Base-by-base conservation (phyloP, 495 filamentous ascomycete species). In the Aspergillus haitiensis region DNA sequence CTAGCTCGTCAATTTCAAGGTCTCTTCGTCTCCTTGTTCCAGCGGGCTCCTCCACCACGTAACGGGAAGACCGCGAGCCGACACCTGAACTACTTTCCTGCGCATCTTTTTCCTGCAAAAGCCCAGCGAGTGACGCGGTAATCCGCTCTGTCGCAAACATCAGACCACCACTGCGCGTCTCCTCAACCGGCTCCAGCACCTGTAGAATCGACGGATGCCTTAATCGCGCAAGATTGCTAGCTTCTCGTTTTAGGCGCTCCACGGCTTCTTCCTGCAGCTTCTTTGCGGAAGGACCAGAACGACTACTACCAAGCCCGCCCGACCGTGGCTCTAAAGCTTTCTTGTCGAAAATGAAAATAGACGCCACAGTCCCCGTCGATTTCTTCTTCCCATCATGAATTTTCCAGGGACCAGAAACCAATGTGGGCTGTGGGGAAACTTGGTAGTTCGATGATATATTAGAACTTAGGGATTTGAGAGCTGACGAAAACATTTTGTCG, bases 381-480 rank as follows among this genome's bases (percentile, higher is more conserved):
- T 97, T 97, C 73, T 96, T 96, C 80, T 95, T 97, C 46, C 90
- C 95, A 77, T 95, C 90, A 78, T 91, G 92, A 72, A 98, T 93
- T 77, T 92, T 96, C 94, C 94, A 98, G 27, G 93, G 90, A 18
- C 94, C 94, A 21, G 92, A 89, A 35, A 83, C 83, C 16, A 90
- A 83, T 10, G 82, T 83, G 18, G 89, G 82, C 53, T 82, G 80
- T 16, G 86, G 78, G 7, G 90, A 84, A 52, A 97, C 78, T 57
- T 86, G 82, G 74, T 98, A 98, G 74, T 96, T 93, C 61, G 89
- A 84, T 59, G 86, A 83, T 74, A 98, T 98, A 71, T 96, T 93
- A 51, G 90, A 90, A 53, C 85, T 85, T 72, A 98, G 90, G 34
- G 94, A 93, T 73, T 97, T 97, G 67, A 97, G 78, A 32, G 91